Evolutionary conservation across 75 land plant species (phyloP), one percentile per base, ranked within the genome.

Genomic region (Pinus tabuliformis): DNA sequence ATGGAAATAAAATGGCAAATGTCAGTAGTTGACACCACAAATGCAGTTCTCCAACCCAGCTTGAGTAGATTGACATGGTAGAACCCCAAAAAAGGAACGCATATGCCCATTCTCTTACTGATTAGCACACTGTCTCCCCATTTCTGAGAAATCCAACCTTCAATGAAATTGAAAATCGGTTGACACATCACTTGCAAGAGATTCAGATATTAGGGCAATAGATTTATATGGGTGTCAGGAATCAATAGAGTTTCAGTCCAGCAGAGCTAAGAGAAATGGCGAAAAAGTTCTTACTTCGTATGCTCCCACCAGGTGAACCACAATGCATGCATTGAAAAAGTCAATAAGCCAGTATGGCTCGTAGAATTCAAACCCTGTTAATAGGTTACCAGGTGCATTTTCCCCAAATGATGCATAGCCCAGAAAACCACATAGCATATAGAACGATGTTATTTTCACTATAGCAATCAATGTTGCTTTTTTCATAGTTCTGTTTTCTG

Each of bases 381-480:
- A 71, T 71, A 92, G 80, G 45, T 92, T 84, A 36, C 95, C 95
- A 1, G 95, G 95, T 45, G 91, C 86, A 8, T 78, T 59, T 57
- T 91, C 75, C 15, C 94, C 94, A 80, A 91, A 91, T 24, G 95
- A 90, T 28, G 95, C 92, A 86, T 92, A 92, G 5, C 95, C 95
- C 60, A 92, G 86, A 72, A 87, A 78, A 70, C 95, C 95, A 65
- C 87, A 86, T 65, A 62, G 82, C 28, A 92, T 78, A 77, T 88
- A 92, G 81, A 90, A 92, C 58, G 84, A 75, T 5, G 95, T 84
- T 15, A 87, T 92, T 6, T 82, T 76, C 59, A 66, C 5, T 13
- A 92, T 72, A 4, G 87, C 42, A 14, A 79, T 14, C 57, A 79
- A 56, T 6, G 95, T 80, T 8, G 95, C 95, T 75, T 68, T 92